A percentile compares a stretch with the other conserved stretches of the same genome.
phyloP scores from a whole-genome alignment of 1,284 basidiomycete genomes.

The Thelephora terrestris region DNA sequence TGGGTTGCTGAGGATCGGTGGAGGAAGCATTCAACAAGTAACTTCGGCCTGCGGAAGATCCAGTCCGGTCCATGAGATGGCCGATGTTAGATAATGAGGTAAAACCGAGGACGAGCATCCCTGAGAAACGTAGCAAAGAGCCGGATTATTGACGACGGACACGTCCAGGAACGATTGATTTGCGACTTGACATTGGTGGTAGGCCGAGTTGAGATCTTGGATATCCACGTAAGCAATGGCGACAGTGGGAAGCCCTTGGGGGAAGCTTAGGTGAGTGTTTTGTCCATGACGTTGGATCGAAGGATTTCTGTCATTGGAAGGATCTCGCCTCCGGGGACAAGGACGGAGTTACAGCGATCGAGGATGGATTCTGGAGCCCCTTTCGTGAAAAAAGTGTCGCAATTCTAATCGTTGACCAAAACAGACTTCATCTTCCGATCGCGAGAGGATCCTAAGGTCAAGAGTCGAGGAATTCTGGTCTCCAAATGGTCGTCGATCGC shows the following conservation, averaged over 20 bases:
- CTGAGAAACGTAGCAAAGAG: constrained; percentile 55
- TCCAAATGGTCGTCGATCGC: constrained; percentile 83
- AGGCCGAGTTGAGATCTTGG: constrained; percentile 63
- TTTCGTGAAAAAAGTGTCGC: constrained; percentile 77
- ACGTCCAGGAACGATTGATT: constrained; percentile 63
- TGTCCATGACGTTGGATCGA: constrained; percentile 51
- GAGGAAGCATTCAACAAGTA: constrained; percentile 66
- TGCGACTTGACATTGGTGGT: constrained; percentile 71
- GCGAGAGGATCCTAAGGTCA: constrained; percentile 95
- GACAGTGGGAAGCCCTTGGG: constrained; percentile 81
- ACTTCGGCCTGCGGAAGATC: constrained; percentile 49
- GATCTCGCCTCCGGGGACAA: constrained; percentile 51
- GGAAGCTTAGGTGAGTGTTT: constrained; percentile 68
- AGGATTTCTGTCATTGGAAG: constrained; percentile 58
- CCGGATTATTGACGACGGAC: constrained; percentile 51
- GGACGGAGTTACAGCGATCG: constrained; percentile 73
- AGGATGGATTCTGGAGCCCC: constrained; percentile 94
- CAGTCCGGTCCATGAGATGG: constrained; percentile 42
- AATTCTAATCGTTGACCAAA: constrained; percentile 43
- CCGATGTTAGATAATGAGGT: constrained; percentile 64
- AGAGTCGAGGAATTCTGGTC: constrained; percentile 60
- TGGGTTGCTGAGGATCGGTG: constrained; percentile 52
- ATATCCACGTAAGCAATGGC: constrained; percentile 85
- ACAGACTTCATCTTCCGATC: constrained; percentile 99
- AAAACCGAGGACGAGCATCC: constrained; percentile 76